Evolutionary conservation across 257 asterid genomes (phyloP).

Genomic region (Ajuga chamaepitys): DNA sequence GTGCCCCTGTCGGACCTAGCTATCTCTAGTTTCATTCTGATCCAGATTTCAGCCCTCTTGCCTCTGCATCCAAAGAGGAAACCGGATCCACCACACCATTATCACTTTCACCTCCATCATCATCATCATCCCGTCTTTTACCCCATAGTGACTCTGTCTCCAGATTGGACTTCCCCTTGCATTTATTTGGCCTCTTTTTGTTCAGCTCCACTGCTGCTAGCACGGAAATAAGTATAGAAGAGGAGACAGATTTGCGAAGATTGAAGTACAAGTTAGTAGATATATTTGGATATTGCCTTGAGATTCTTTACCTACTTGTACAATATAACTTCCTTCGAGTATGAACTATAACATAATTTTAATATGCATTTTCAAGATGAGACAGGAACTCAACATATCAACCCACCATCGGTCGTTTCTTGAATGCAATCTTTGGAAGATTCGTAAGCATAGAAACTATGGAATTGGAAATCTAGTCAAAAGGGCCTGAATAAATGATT

Average conservation of each 20-base stretch:
- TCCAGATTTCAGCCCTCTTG: not conserved
- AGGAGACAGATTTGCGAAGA: slow-evolving; percentile 10
- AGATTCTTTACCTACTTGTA: not conserved
- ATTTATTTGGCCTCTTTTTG: not conserved
- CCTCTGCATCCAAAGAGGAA: not conserved
- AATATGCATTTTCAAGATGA: not conserved
- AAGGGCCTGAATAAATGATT: slow-evolving; percentile 1
- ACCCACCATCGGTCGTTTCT: not conserved
- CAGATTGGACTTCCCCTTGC: not conserved
- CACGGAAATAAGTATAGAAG: not conserved
- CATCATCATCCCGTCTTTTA: not conserved
- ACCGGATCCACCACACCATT: not conserved
- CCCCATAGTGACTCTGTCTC: not conserved
- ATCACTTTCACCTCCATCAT: not conserved
- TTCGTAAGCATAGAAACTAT: not conserved
- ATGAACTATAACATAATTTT: not conserved
- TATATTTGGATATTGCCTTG: not conserved
- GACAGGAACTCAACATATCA: not conserved
- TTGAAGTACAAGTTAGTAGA: slow-evolving; percentile 1
- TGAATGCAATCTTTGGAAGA: not conserved
- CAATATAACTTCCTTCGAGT: not conserved
- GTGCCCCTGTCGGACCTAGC: not conserved
- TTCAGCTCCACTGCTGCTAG: not conserved
- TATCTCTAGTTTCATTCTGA: not conserved
- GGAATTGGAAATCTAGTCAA: not conserved